Conservation (phyloP, 208 protist genomes). For the Vickermania spadyakhi region DNA sequence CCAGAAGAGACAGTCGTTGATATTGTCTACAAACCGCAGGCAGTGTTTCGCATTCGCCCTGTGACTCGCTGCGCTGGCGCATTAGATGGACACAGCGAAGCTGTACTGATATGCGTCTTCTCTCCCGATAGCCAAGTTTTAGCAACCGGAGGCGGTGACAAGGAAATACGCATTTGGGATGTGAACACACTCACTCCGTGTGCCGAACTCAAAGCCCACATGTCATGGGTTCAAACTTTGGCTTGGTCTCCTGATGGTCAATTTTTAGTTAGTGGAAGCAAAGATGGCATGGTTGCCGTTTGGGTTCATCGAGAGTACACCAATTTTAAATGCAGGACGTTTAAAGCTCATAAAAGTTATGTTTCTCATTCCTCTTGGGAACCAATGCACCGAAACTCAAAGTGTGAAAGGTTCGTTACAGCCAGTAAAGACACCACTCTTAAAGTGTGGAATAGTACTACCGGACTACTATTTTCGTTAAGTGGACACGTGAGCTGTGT, state of each 20-base stretch:
- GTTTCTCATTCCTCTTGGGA: constrained; percentile 96
- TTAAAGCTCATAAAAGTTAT: constrained; percentile 93
- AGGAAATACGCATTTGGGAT: constrained; percentile 97
- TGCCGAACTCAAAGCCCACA: constrained; percentile 89
- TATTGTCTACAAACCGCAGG: constrained; percentile 94
- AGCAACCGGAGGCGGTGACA: constrained; percentile 94
- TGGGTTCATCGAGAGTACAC: constrained; percentile 87
- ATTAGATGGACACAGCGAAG: constrained; percentile 93
- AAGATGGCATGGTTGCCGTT: constrained; percentile 88
- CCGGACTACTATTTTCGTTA: constrained; percentile 78
- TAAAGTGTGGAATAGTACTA: constrained; percentile 80
- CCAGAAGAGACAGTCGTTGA: constrained; percentile 80
- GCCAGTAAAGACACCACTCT: constrained; percentile 91
- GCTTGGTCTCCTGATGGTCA: constrained; percentile 94
- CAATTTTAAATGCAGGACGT: constrained; percentile 63
- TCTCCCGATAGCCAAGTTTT: constrained; percentile 91
- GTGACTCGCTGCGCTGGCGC: constrained; percentile 92
- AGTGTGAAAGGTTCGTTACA: constrained; percentile 82
- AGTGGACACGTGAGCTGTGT: constrained; percentile 94
- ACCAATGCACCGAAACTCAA: constrained; percentile 87
- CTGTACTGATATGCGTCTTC: constrained; percentile 91
- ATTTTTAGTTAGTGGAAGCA: constrained; percentile 90
- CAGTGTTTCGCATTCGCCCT: constrained; percentile 94
- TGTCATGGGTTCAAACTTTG: constrained; percentile 94
- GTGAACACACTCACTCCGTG: constrained; percentile 92